Base-by-base conservation (phyloP, 345 rosid genomes). In the Corchorus olitorius region DNA sequence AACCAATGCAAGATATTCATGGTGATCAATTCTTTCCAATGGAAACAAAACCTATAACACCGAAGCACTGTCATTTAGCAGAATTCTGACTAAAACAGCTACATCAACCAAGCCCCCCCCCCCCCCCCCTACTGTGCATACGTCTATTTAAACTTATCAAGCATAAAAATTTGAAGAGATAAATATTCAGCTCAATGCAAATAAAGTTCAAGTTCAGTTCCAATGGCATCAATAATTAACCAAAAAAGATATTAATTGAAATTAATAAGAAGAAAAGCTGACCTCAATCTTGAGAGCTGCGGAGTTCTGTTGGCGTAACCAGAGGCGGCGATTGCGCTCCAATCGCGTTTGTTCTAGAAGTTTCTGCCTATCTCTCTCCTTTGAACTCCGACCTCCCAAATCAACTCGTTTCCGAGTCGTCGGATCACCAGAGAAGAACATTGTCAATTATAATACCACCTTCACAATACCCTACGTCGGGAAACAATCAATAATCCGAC, bases 361-460 rank as follows among this genome's bases (percentile, higher is more conserved):
- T 86, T 97, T 97, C 86, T 92, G 89, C 62, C 95, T 89, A 66
- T 97, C 99, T 78, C 97, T 88, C 85, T 97, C 98, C 83, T 97
- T 97, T 6, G 97, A 86, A 73, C 99, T 97, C 86, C 98, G 90
- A 64, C 99, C 99, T 59, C 99, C 99, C 79, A 97, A 87, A 82
- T 92, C 99, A 45, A 97, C 99, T 77, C 99, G 91, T 85, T 92
- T 97, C 80, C 98, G 89, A 66, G 94, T 87, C 43, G 97, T 86
- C 1, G 98, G 86, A 89, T 97, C 99, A 73, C 99, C 99, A 71
- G 89, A 61, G 89, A 96, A 96, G 78, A 92, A 97, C 99, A 97
- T 96, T 50, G n/a, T 79, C 43, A 15, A 48, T 27, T 27, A 49
- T 43, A 20, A 60, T 9, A 19, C 34, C 33, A 20, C 80, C 73